These are phyloP conservation scores for Aotearoamyces nothofagi DNA, from an alignment of 2,329 filamentous ascomycete genomes.

Conservation along the genomic window DNA sequence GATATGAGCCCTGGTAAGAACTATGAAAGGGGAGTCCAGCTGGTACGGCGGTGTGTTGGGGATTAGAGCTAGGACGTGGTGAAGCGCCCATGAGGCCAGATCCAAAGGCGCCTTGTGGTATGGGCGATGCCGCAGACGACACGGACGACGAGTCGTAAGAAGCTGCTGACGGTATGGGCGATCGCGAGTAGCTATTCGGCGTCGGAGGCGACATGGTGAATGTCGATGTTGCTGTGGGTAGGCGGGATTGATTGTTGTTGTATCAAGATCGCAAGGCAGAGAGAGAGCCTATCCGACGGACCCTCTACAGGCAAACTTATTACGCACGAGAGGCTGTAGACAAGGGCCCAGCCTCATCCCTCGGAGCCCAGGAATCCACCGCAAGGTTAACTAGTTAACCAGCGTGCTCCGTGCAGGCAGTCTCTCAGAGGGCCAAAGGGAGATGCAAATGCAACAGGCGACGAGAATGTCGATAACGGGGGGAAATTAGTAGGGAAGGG, in stretches of 20 bases:
- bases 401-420: neutral
- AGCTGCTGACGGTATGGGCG: conserved; percentile 42
- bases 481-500: no score
- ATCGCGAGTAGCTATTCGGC: conserved; percentile 43
- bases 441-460: no score
- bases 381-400: neutral
- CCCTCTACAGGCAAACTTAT: no score
- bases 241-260: no score
- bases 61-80: conserved; percentile 30
- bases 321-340: neutral
- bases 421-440: neutral
- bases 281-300: no score
- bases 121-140: conserved; percentile 45
- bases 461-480: no score
- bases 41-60: conserved; percentile 37
- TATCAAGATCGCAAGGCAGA: no score
- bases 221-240: no score
- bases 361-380: neutral
- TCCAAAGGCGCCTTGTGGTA: conserved; percentile 35
- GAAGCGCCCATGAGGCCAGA: conserved; percentile 36
- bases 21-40: conserved; percentile 22
- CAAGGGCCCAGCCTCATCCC: neutral
- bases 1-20: conserved; percentile 8
- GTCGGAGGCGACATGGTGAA: conserved; percentile 41
- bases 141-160: conserved; percentile 51